A percentile compares a stretch with the other conserved stretches of the same genome.
Evolutionary conservation across 441 rosid genomes (phyloP).

Genomic region (Monsonia emarginata): DNA sequence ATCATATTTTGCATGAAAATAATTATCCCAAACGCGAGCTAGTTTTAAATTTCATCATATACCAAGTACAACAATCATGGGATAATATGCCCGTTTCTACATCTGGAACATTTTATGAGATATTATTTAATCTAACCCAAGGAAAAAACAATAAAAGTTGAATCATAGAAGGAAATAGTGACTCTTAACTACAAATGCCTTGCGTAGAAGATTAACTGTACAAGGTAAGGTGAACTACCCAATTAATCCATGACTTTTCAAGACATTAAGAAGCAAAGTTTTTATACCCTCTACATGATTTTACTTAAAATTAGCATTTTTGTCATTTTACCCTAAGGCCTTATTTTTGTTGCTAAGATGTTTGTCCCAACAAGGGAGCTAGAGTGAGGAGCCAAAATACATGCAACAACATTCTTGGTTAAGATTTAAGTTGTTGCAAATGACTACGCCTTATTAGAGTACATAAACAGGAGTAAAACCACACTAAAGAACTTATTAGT

Average conservation of each 20-base stretch:
- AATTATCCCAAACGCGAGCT: not conserved
- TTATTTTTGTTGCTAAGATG: not conserved
- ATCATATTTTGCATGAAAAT: not conserved
- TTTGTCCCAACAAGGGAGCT: not conserved
- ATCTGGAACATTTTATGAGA: not conserved
- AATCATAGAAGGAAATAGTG: too few relatives aligned
- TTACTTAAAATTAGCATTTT: too few relatives aligned
- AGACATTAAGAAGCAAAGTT: too few relatives aligned
- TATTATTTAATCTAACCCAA: not conserved
- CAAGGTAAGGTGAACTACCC: too few relatives aligned
- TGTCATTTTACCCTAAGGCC: too few relatives aligned
- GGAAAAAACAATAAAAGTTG: too few relatives aligned
- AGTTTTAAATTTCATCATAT: not conserved
- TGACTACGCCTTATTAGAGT: not conserved
- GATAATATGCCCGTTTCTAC: not conserved
- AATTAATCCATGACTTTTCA: too few relatives aligned
- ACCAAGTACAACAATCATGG: not conserved
- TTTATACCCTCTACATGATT: too few relatives aligned
- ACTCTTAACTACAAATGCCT: too few relatives aligned
- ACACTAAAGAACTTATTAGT: not conserved
- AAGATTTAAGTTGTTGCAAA: not conserved
- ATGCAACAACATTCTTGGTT: not conserved
- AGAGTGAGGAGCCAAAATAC: too few relatives aligned
- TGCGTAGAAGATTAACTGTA: too few relatives aligned
- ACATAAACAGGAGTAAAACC: conserved; percentile 1